Base-by-base conservation (phyloP, 148 eudicot genomes). In the Arctostaphylos glauca region DNA sequence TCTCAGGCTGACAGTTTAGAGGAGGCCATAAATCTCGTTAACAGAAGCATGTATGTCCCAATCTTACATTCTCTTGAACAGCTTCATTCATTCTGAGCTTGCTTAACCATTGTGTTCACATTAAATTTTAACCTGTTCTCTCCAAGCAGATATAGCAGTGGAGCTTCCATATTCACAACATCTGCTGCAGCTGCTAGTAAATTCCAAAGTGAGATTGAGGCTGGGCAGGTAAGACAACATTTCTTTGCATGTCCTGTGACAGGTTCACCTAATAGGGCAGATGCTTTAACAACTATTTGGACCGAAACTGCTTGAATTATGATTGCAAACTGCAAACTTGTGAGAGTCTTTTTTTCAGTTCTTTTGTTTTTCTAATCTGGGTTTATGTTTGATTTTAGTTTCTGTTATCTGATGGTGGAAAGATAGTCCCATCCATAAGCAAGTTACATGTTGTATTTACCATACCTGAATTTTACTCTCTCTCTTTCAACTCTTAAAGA, bases 91-190 rank as follows among this genome's bases (percentile, higher is more conserved):
- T 12, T 70, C 41, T 5, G 38, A 70, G 15, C n/a, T 41, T 70
- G 6, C 5, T 43, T 18, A 41, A 70, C 48, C 47, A 70, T 70
- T 15, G 49, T 70, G 74, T 55, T 77, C 55, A 44, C n/a, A 55
- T 64, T 76, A n/a, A 53, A 7, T 71, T 49, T 74, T 80, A 62
- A 58, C 64, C 68, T 81, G 72, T 66, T 88, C 74, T 64, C 58
- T 1, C 79, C 72, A 83, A 41, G 54, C 88, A 92, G 95, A 85
- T 81, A 83, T 82, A 86, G 87, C 81, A 86, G 78, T 84, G 97
- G 93, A 79, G 95, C 90, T 75, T 90, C 93, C 78, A 93, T 92
- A 82, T 93, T 86, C 79, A 92, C 95, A 5, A 59, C 89, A 55
- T 93, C 94, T 16, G 89, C 89, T 68, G 89, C 89, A 44, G 87